Base-by-base conservation (phyloP, 306 rosid genomes). In the Lupinus albus region DNA sequence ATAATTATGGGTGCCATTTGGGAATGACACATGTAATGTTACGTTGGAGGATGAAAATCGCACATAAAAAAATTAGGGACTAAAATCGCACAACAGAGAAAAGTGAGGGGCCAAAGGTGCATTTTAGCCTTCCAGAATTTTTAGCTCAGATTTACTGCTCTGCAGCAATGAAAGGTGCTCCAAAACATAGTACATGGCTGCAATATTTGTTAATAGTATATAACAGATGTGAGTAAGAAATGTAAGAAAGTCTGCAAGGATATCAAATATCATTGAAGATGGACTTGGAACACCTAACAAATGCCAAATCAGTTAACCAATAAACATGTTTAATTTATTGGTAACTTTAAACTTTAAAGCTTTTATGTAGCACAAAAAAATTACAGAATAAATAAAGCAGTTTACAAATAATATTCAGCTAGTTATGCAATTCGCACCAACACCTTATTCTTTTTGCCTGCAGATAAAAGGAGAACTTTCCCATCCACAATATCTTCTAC, bases 401-500 rank as follows among this genome's bases (percentile, higher is more conserved):
- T 50, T 61, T 59, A n/a, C 45, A 56, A 80, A 68, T 62, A 80
- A 77, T 65, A 58, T 11, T 75, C 49, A 59, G 35, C 30, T 44
- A 46, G 7, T 78, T 81, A 87, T 15, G 86, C 83, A 73, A 93
- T 83, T 70, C 91, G 73, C 28, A 93, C 94, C 51, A 93, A 78
- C 72, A 93, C 94, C 88, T 93, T 93, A 71, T 93, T 93, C 87
- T 93, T 93, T 82, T 88, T 93, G 57, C 98, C 98, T 0, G 97
- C 96, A 38, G 98, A 93, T 64, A 93, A 67, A 68, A 93, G 91
- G 33, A 93, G 83, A 58, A 93, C 94, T 64, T 84, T 89, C 59
- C 98, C 98, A 41, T 93, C 97, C 69, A 93, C 91, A 59, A 93
- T 76, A 71, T 93, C 97, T 1, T 69, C 82, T 0, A 68, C 85